These are phyloP conservation scores for Wallemia mellicola DNA, from an alignment of 1,284 basidiomycete species.

Conservation along the genomic window DNA sequence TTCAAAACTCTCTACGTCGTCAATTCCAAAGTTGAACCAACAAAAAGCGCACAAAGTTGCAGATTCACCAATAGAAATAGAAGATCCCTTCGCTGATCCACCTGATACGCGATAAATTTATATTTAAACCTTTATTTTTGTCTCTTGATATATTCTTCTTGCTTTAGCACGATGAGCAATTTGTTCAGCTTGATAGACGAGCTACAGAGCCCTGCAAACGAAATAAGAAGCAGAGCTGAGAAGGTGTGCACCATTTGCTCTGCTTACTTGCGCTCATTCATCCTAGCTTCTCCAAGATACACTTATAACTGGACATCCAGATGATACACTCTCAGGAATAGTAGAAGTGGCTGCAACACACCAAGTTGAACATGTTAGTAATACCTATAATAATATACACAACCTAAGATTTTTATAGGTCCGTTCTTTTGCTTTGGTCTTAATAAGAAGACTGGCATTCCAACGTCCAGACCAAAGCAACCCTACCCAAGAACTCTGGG, in stretches of 20 bases:
- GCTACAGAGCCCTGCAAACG: background rate
- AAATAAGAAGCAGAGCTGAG: background rate
- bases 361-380: background rate
- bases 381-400: too few relatives aligned
- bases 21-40: background rate
- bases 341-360: background rate
- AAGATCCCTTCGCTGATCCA: background rate
- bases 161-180: background rate
- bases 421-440: constrained; percentile 5
- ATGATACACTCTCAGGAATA: background rate
- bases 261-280: background rate
- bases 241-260: background rate
- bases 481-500: constrained; percentile 1
- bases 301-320: background rate
- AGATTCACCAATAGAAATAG: background rate
- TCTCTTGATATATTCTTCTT: too few relatives aligned
- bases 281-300: background rate
- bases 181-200: background rate
- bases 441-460: constrained; percentile 4
- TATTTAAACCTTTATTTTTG: too few relatives aligned
- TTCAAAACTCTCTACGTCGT: background rate
- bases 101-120: background rate
- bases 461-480: constrained; percentile 1
- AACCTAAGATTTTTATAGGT: background rate
- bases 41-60: background rate